Percentiles rank a stretch among this genome's conserved stretches.
These are phyloP conservation scores for Chaetomiaceae sp. DNA, from an alignment of 2,329 filamentous ascomycete species.

Conservation along the genomic window DNA sequence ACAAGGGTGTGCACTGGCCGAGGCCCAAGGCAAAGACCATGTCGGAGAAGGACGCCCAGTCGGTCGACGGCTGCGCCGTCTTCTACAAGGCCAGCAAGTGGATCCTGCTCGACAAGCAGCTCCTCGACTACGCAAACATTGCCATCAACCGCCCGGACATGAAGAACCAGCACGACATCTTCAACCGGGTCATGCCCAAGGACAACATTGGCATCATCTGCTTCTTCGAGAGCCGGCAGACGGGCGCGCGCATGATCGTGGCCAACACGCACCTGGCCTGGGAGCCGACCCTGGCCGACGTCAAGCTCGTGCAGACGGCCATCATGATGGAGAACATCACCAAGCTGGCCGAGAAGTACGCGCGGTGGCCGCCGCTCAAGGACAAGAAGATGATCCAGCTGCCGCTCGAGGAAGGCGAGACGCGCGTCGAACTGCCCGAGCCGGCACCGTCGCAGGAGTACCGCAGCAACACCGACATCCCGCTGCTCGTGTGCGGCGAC, in stretches of 20 bases:
- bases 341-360: conserved; percentile 80
- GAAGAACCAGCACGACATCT: conserved; percentile 95
- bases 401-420: conserved; percentile 42
- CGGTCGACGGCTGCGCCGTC: conserved; percentile 93
- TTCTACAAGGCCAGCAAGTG: conserved; percentile 97
- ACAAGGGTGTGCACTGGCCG: conserved; percentile 91
- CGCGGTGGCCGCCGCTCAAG: conserved; percentile 71
- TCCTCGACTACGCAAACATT: conserved; percentile 86
- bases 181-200: conserved; percentile 97
- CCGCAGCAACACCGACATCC: conserved; percentile 78
- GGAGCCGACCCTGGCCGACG: conserved; percentile 86
- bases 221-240: conserved; percentile 87
- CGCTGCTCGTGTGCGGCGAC: conserved; percentile 86
- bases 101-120: conserved; percentile 86
- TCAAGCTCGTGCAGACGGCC: conserved; percentile 93
- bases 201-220: conserved; percentile 92
- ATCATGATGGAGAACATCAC: conserved; percentile 91
- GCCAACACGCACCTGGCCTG: conserved; percentile 94
- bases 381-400: conserved; percentile 66
- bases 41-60: conserved; percentile 79
- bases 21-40: conserved; percentile 89
- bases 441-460: conserved; percentile 85
- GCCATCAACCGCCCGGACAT: conserved; percentile 95
- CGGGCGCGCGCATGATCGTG: conserved; percentile 86
- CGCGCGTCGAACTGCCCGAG: conserved; percentile 51